Percentiles rank a stretch among this genome's conserved stretches.
phyloP scores from a whole-genome alignment of 352 stramenopile species.

The Phytophthora hibernalis region DNA sequence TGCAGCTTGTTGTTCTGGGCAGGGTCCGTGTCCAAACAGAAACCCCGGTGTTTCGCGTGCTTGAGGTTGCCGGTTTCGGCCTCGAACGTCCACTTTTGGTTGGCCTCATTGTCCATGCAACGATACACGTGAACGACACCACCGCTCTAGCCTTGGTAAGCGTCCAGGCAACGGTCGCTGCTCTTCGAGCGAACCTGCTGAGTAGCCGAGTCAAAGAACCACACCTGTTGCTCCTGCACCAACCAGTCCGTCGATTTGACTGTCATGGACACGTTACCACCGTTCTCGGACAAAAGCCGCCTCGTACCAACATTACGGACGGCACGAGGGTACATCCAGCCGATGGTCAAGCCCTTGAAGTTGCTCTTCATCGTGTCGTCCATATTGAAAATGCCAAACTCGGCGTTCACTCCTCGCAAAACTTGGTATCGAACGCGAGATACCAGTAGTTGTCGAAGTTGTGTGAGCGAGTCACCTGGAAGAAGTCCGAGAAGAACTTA shows the following conservation, averaged over 20 bases:
- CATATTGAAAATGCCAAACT: slow-evolving; percentile 72
- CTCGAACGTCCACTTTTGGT: slow-evolving; percentile 57
- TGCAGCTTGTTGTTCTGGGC: slow-evolving; percentile 61
- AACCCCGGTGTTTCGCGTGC: slow-evolving; percentile 53
- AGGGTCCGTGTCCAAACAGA: slow-evolving; percentile 65
- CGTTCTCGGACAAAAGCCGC: slow-evolving; percentile 48
- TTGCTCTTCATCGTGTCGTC: slow-evolving; percentile 64
- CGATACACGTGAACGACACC: slow-evolving; percentile 55
- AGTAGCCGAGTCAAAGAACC: slow-evolving; percentile 63
- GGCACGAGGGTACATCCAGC: slow-evolving; percentile 32
- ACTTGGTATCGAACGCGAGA: slow-evolving; percentile 69
- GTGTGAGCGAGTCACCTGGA: slow-evolving; percentile 52
- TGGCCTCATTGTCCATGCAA: slow-evolving; percentile 46
- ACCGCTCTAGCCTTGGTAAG: slow-evolving; percentile 60
- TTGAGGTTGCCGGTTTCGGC: slow-evolving; percentile 48
- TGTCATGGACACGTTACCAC: slow-evolving; percentile 49
- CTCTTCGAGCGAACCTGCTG: slow-evolving; percentile 29
- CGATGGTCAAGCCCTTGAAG: slow-evolving; percentile 54
- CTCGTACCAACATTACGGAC: slow-evolving; percentile 43
- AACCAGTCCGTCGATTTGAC: slow-evolving; percentile 52
- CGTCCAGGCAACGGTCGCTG: slow-evolving; percentile 63
- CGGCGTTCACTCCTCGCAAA: slow-evolving; percentile 61
- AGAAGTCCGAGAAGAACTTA: slow-evolving; percentile 79
- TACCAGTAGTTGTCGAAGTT: slow-evolving; percentile 82
- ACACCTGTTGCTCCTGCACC: slow-evolving; percentile 62